Conservation (phyloP, 148 eudicot species). For the Suaeda aralocaspica region DNA sequence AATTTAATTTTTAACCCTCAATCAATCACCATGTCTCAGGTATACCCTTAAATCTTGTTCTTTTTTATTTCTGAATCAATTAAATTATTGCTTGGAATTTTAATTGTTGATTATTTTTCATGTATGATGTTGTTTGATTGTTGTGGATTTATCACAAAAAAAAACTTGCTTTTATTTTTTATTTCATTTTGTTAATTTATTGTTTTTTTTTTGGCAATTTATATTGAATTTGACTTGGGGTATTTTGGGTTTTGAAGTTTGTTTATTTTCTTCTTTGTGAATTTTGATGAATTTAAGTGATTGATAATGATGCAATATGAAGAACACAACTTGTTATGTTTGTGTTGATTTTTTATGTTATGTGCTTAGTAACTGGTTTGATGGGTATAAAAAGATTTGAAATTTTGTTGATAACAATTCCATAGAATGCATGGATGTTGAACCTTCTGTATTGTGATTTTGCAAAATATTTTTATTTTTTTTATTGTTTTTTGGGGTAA, state of each 20-base stretch:
- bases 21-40: constrained; percentile 31
- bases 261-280: not conserved
- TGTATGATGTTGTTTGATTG: not conserved
- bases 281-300: not conserved
- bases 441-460: too few species aligned
- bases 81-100: not conserved
- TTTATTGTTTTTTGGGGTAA: too few species aligned
- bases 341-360: not conserved
- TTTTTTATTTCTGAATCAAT: not conserved
- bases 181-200: not conserved
- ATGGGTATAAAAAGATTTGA: too few species aligned
- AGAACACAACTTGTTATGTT: not conserved
- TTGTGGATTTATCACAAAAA: too few species aligned
- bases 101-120: not conserved
- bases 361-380: not conserved
- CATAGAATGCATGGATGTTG: too few species aligned
- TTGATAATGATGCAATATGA: not conserved
- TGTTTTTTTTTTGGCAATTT: not conserved
- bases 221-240: not conserved
- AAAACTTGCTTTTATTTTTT: not conserved
- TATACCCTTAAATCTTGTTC: not conserved
- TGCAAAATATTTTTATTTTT: too few species aligned
- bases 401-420: too few species aligned
- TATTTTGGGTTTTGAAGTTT: not conserved
- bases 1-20: not conserved